Evolutionary conservation across 148 eudicot species (phyloP).

Genomic region (Amaranthus cruentus): DNA sequence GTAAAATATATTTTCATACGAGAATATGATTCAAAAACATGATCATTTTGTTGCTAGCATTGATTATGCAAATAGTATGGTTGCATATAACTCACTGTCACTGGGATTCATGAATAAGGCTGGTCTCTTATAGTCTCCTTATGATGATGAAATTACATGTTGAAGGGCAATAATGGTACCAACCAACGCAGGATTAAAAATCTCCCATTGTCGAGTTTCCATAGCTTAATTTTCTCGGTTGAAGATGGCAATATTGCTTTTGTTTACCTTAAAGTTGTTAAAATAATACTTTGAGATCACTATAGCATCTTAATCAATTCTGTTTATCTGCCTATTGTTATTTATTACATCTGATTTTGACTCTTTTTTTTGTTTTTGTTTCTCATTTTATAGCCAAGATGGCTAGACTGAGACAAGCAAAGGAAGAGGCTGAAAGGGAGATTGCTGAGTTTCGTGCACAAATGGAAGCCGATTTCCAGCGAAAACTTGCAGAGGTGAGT

Average conservation of each 20-base stretch:
- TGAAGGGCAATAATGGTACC: neutral
- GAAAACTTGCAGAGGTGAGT: conserved; percentile 67
- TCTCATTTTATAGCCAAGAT: conserved; percentile 48
- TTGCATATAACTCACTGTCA: neutral
- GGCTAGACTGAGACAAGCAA: conserved; percentile 84
- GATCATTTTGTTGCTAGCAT: neutral
- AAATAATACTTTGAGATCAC: neutral
- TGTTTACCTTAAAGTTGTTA: neutral
- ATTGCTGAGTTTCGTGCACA: conserved; percentile 82
- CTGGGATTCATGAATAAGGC: too few relatives aligned
- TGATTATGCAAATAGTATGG: neutral
- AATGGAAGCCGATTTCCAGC: conserved; percentile 72
- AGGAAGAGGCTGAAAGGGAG: conserved; percentile 91
- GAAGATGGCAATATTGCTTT: neutral
- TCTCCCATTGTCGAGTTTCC: too few relatives aligned
- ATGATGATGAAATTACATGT: neutral
- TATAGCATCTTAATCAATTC: neutral
- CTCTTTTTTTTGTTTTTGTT: neutral
- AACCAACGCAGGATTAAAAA: too few relatives aligned
- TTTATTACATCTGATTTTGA: neutral
- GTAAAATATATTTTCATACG: neutral
- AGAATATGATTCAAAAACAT: neutral
- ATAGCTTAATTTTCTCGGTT: too few relatives aligned
- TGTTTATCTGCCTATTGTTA: neutral
- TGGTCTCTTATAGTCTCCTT: neutral